Evolutionary conservation across 2,329 filamentous ascomycete genomes (phyloP).

Genomic region (Furcasterigmium furcatum): DNA sequence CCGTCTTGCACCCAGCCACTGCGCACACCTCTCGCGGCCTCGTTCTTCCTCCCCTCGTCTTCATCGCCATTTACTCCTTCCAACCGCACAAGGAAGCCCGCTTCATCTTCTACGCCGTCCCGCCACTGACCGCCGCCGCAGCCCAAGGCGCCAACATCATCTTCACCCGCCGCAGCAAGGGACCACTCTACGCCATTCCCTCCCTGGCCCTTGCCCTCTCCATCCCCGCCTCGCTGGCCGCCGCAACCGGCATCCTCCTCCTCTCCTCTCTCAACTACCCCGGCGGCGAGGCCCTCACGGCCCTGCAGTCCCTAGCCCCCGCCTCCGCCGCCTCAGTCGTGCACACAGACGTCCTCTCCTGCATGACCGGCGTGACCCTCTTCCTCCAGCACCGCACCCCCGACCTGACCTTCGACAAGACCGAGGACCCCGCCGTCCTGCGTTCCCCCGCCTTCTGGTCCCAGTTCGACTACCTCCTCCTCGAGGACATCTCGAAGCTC

Average conservation of each 20-base stretch:
- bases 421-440: slow-evolving; percentile 47
- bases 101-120: slow-evolving; percentile 88
- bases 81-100: slow-evolving; percentile 96
- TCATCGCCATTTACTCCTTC: slow-evolving; percentile 76
- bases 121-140: slow-evolving; percentile 74
- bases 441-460: slow-evolving; percentile 54
- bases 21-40: slow-evolving; percentile 41
- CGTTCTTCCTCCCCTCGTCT: slow-evolving; percentile 66
- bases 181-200: slow-evolving; percentile 35
- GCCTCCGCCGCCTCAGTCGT: slow-evolving; percentile 35
- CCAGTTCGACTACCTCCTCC: slow-evolving; percentile 60
- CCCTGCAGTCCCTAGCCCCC: slow-evolving; percentile 37
- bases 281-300: slow-evolving; percentile 72
- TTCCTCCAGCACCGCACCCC: slow-evolving; percentile 50
- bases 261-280: slow-evolving; percentile 92
- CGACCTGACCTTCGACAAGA: slow-evolving; percentile 56
- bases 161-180: slow-evolving; percentile 63
- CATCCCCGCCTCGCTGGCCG: slow-evolving; percentile 54
- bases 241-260: slow-evolving; percentile 66
- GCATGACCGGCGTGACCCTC: slow-evolving; percentile 69
- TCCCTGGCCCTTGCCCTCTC: slow-evolving; percentile 56
- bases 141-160: slow-evolving; percentile 71
- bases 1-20: slow-evolving; percentile 45
- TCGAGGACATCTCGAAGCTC: slow-evolving; percentile 46
- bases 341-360: slow-evolving; percentile 61